These are phyloP conservation scores for Dichotomopilus funicola DNA, from an alignment of 2,329 filamentous ascomycete species.

Conservation along the genomic window DNA sequence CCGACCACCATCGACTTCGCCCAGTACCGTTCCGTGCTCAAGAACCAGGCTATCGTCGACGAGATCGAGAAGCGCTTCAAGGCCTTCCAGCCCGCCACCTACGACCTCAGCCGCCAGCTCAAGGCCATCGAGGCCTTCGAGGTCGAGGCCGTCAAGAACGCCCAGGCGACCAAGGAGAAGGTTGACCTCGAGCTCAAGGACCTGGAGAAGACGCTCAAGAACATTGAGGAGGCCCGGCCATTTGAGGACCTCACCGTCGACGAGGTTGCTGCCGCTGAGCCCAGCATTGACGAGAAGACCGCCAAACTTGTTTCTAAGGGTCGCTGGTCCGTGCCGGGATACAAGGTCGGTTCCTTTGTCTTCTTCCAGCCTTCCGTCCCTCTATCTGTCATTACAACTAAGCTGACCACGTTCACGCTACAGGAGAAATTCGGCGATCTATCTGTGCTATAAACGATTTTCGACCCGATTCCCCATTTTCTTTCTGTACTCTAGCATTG, in stretches of 20 bases:
- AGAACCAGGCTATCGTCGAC: constrained; percentile 92
- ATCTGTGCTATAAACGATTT: constrained; percentile 70
- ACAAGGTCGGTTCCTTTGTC: constrained; percentile 69
- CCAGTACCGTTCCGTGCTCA: constrained; percentile 84
- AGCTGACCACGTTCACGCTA: constrained; percentile 39
- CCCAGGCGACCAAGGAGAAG: constrained; percentile 91
- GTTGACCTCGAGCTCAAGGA: constrained; percentile 93
- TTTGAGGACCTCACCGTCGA: constrained; percentile 98
- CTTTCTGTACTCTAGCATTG: constrained; percentile 64
- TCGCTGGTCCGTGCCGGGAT: constrained; percentile 95
- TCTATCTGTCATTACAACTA: constrained; percentile 1
- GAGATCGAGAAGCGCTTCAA: constrained; percentile 96
- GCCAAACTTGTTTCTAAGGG: constrained; percentile 92
- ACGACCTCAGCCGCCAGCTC: constrained; percentile 88
- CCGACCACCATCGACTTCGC: constrained; percentile 85
- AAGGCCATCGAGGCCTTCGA: constrained; percentile 99
- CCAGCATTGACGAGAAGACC: constrained; percentile 97
- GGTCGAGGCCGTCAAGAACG: constrained; percentile 93
- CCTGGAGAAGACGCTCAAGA: constrained; percentile 88
- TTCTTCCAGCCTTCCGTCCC: not conserved
- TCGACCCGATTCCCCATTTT: constrained; percentile 35
- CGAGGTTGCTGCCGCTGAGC: constrained; percentile 87
- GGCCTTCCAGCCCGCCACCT: constrained; percentile 83
- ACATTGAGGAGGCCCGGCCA: constrained; percentile 91
- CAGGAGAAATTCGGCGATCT: constrained; percentile 99